Percentiles rank a stretch among this genome's conserved stretches.
Evolutionary conservation across 345 rosid genomes (phyloP).

Genomic region (Camelina sativa): DNA sequence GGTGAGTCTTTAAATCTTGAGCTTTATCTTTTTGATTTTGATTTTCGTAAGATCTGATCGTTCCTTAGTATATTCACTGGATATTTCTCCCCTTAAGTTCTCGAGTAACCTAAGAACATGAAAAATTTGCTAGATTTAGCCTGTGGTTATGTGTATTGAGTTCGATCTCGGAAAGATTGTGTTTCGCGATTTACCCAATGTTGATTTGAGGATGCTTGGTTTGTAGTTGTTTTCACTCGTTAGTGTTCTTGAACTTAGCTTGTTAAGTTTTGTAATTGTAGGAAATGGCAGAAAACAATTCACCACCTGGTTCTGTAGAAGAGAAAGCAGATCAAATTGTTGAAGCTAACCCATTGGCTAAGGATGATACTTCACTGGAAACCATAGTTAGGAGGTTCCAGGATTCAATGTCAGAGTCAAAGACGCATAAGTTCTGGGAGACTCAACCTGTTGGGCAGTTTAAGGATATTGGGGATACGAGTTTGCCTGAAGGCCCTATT

Average conservation of each 20-base stretch:
- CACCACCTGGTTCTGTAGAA: conserved; percentile 57
- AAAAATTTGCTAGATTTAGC: conserved; percentile 2
- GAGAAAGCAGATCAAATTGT: conserved; percentile 59
- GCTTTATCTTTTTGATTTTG: not conserved
- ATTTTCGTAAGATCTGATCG: conserved; percentile 37
- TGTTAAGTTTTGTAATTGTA: conserved; percentile 25
- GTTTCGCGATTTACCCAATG: not conserved
- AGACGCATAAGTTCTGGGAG: conserved; percentile 90
- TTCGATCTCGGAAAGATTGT: conserved; percentile 14
- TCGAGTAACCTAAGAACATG: not conserved
- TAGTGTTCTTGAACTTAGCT: conserved; percentile 9
- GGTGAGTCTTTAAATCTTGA: conserved; percentile 28
- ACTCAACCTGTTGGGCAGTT: conserved; percentile 93
- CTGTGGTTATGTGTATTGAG: not conserved
- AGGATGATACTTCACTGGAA: conserved; percentile 65
- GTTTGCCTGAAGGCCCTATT: conserved; percentile 83
- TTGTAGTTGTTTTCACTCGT: not conserved
- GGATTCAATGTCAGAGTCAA: conserved; percentile 59
- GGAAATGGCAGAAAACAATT: conserved; percentile 64
- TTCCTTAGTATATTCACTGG: not conserved
- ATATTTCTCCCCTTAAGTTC: conserved; percentile 7
- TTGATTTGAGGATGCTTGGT: not conserved
- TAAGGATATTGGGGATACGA: conserved; percentile 69
- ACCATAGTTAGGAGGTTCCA: conserved; percentile 65
- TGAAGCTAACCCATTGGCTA: conserved; percentile 40